Evolutionary conservation across 2,329 filamentous ascomycete species (phyloP).

Genomic region (Pleoardoris graminearum): DNA sequence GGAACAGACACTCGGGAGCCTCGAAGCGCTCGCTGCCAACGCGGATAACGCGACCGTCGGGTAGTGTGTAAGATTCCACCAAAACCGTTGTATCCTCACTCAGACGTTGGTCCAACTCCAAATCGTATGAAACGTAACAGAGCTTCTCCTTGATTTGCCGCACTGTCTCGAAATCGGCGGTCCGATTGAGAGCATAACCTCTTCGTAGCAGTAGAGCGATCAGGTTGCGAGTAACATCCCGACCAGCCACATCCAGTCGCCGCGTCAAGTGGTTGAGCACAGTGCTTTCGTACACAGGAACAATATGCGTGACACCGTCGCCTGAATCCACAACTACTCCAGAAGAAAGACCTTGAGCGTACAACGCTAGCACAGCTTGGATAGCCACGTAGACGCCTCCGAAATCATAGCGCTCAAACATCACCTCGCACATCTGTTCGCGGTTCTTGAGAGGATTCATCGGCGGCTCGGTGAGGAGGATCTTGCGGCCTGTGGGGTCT

Average conservation of each 20-base stretch:
- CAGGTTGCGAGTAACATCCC: conserved; percentile 97
- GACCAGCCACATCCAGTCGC: conserved; percentile 90
- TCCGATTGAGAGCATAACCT: conserved; percentile 96
- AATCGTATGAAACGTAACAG: conserved; percentile 98
- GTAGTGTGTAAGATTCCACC: conserved; percentile 96
- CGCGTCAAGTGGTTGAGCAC: conserved; percentile 96
- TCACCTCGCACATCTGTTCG: conserved; percentile 98
- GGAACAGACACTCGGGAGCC: conserved; percentile 96
- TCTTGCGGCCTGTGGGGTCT: conserved; percentile 89
- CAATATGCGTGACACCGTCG: conserved; percentile 97
- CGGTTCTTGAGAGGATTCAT: conserved; percentile 98
- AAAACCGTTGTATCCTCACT: conserved; percentile 97
- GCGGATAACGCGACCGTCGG: conserved; percentile 92
- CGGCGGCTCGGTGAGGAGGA: conserved; percentile 93
- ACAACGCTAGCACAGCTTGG: conserved; percentile 92
- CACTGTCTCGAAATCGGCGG: conserved; percentile 97
- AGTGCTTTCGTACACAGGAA: conserved; percentile 97
- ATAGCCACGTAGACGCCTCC: conserved; percentile 98
- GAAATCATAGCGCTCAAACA: conserved; percentile 97
- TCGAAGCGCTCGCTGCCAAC: conserved; percentile 98
- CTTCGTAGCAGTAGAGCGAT: conserved; percentile 92
- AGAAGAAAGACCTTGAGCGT: conserved; percentile 81
- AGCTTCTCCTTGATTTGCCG: conserved; percentile 99
- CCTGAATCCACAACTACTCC: conserved; percentile 99
- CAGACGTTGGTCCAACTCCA: conserved; percentile 92